Evolutionary conservation across 495 filamentous ascomycete species (phyloP).

Genomic region (Penicillium longicatenatum): DNA sequence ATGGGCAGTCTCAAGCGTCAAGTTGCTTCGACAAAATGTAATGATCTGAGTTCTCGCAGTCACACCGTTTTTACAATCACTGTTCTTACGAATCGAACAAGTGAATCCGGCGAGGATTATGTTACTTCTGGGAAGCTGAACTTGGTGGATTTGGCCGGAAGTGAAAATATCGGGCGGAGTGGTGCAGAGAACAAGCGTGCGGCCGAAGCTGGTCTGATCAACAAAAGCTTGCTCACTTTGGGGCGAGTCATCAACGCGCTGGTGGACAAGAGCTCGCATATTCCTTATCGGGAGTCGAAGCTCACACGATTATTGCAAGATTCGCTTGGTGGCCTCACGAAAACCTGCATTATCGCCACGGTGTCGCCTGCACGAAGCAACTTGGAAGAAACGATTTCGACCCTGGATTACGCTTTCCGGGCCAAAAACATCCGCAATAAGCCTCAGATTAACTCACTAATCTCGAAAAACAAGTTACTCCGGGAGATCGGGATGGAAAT

Average conservation of each 20-base stretch:
- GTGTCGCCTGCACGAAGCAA: slow-evolving; percentile 93
- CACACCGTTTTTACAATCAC: slow-evolving; percentile 97
- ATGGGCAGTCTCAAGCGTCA: slow-evolving; percentile 89
- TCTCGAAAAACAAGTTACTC: slow-evolving; percentile 89
- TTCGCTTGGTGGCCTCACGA: slow-evolving; percentile 90
- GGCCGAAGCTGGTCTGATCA: slow-evolving; percentile 93
- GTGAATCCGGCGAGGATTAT: slow-evolving; percentile 85
- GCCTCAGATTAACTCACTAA: slow-evolving; percentile 86
- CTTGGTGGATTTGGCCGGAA: slow-evolving; percentile 92
- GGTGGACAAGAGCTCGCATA: slow-evolving; percentile 87
- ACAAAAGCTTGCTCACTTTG: slow-evolving; percentile 93
- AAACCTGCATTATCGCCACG: slow-evolving; percentile 98
- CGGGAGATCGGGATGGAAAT: slow-evolving; percentile 92
- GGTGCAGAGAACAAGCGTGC: slow-evolving; percentile 98
- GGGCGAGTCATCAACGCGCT: slow-evolving; percentile 97
- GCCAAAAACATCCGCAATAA: slow-evolving; percentile 99
- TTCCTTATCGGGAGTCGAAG: slow-evolving; percentile 96
- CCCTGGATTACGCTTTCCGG: slow-evolving; percentile 93
- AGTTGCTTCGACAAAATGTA: slow-evolving; percentile 97
- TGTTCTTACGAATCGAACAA: slow-evolving; percentile 76
- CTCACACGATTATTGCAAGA: slow-evolving; percentile 94
- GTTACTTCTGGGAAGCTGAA: slow-evolving; percentile 95
- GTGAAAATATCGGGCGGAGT: slow-evolving; percentile 95
- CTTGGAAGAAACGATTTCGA: slow-evolving; percentile 96
- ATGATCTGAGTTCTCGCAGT: slow-evolving; percentile 92